Evolutionary conservation across 306 rosid species (phyloP), one percentile per base, ranked within the genome.

Genomic region (Gastrolobium villosum): DNA sequence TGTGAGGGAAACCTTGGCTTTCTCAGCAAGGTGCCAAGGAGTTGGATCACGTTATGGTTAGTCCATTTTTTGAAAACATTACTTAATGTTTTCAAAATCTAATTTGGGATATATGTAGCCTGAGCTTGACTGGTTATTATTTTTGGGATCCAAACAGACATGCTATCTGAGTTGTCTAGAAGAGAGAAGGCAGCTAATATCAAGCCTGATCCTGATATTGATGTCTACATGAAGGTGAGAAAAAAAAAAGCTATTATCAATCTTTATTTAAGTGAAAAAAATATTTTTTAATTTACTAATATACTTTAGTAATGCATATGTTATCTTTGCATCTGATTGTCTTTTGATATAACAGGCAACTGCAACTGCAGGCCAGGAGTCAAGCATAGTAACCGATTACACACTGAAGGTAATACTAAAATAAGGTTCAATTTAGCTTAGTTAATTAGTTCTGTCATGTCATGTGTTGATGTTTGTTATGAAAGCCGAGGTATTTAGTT

Each of bases 1-100:
- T 43, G 98, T 94, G 59, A 90, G 97, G 67, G 97, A 94, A 83
- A 90, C 98, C 53, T 84, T 94, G 72, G 98, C 93, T 76, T 94
- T 92, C 77, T 90, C 98, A 3, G 96, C 96, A 14, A 87, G 93
- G 14, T 90, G 90, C 65, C 90, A 92, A 55, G 98, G 98, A 2
- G 97, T 94, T 10, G 98, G 98, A 70, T 75, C 92, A 0, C 93
- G 97, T 78, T 89, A 92, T 65, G 90, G 90, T 87, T 61, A 76
- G 88, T 79, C n/a, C n/a, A 49, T 13, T 30, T 44, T 61, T 39
- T n/a, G n/a, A n/a, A n/a, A 49, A 43, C 8, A 54, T 43, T 36
- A 15, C 7, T 36, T 37, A 81, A n/a, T 11, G 0, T 35, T 49
- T 78, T 7, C 61, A 55, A 46, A 13, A 35, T 83, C 48, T 56